phyloP scores from a whole-genome alignment of 2,329 filamentous ascomycete genomes.

The Stemphylium vesicarium region DNA sequence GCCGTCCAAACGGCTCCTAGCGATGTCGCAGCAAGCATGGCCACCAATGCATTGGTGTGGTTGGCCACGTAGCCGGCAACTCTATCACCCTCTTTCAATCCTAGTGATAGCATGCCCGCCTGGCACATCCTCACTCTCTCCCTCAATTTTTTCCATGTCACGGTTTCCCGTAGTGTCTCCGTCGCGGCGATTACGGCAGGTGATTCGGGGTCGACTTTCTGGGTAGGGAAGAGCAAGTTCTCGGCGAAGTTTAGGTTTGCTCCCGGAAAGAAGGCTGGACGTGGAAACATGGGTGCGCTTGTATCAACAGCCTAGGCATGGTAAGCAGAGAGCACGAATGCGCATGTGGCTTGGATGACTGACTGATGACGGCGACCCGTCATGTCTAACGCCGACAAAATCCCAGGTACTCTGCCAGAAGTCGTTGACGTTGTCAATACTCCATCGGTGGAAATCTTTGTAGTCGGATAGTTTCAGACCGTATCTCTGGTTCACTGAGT shows the following conservation, averaged over 20 bases:
- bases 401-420: slow-evolving; percentile 92
- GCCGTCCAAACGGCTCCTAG: slow-evolving; percentile 92
- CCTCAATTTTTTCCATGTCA: slow-evolving; percentile 81
- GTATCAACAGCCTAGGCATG: slow-evolving; percentile 69
- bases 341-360: slow-evolving; percentile 22
- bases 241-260: slow-evolving; percentile 90
- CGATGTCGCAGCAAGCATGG: slow-evolving; percentile 82
- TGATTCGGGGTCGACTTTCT: slow-evolving; percentile 63
- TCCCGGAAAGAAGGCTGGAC: slow-evolving; percentile 82
- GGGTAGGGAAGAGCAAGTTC: slow-evolving; percentile 83
- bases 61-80: slow-evolving; percentile 84
- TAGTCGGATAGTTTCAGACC: slow-evolving; percentile 69
- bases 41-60: slow-evolving; percentile 83
- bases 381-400: slow-evolving; percentile 77
- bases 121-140: slow-evolving; percentile 78
- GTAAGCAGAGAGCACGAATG: slow-evolving; percentile 16
- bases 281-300: slow-evolving; percentile 77
- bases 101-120: slow-evolving; percentile 69
- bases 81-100: slow-evolving; percentile 67
- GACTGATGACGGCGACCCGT: slow-evolving; percentile 67
- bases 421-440: slow-evolving; percentile 71
- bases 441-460: slow-evolving; percentile 83
- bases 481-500: slow-evolving; percentile 72
- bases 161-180: slow-evolving; percentile 69
- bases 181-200: slow-evolving; percentile 81